Evolutionary conservation across 1,284 basidiomycete genomes (phyloP).

Genomic region (Ganoderma lingzhi): DNA sequence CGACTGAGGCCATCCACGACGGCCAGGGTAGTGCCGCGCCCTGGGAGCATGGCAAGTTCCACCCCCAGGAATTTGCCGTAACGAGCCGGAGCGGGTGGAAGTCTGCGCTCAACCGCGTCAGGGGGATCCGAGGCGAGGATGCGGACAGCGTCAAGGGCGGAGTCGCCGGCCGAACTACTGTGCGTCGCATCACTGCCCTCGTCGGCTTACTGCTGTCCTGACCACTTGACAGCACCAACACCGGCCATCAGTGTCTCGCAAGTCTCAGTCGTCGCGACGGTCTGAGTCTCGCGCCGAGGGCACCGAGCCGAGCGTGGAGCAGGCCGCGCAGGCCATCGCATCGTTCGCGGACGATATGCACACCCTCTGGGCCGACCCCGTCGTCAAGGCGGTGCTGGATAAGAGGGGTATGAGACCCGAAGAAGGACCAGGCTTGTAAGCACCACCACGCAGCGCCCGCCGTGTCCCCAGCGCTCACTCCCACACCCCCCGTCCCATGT

Average conservation of each 20-base stretch:
- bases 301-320: conserved; percentile 44
- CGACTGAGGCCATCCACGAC: conserved; percentile 24
- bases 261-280: neutral
- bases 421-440: conserved; percentile 77
- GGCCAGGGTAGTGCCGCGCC: conserved; percentile 27
- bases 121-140: conserved; percentile 17
- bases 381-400: conserved; percentile 61
- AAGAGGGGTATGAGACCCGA: conserved; percentile 61
- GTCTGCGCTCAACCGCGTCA: conserved; percentile 34
- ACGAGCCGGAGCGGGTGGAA: conserved; percentile 39
- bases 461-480: conserved; percentile 29
- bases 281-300: neutral
- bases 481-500: conserved; percentile 2
- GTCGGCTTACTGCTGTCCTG: neutral
- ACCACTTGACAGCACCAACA: conserved; percentile 12
- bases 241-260: conserved; percentile 12
- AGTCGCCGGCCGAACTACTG: neutral
- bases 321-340: conserved; percentile 57
- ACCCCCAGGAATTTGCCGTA: conserved; percentile 35
- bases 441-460: conserved; percentile 27
- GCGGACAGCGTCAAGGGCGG: conserved; percentile 5
- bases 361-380: conserved; percentile 67
- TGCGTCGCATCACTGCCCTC: neutral
- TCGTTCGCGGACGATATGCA: conserved; percentile 69
- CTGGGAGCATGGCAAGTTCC: conserved; percentile 24